Percentiles rank a stretch among this genome's conserved stretches.
Evolutionary conservation across 495 filamentous ascomycete species (phyloP).

Genomic region (Penicillium cinerascens): DNA sequence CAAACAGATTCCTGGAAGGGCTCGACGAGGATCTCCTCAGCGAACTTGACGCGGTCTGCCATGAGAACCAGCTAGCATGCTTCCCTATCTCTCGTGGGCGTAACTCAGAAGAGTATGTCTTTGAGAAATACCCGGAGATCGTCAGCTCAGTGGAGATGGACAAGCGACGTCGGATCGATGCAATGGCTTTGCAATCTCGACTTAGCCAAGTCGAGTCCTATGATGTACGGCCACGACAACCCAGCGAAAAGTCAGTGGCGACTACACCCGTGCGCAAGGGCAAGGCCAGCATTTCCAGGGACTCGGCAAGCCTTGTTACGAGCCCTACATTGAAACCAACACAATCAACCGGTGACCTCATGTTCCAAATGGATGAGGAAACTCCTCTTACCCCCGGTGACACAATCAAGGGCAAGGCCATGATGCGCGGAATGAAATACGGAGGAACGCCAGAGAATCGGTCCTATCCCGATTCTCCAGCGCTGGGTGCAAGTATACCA

Average conservation of each 20-base stretch:
- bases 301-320: constrained; percentile 38
- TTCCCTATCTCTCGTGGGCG: constrained; percentile 73
- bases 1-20: constrained; percentile 78
- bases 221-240: constrained; percentile 38
- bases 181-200: constrained; percentile 54
- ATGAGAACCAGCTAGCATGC: constrained; percentile 73
- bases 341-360: constrained; percentile 67
- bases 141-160: constrained; percentile 50
- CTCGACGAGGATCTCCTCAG: constrained; percentile 79
- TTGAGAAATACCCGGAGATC: constrained; percentile 68
- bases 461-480: constrained; percentile 28
- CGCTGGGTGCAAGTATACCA: constrained; percentile 27
- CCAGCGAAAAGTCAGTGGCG: constrained; percentile 46
- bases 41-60: constrained; percentile 74
- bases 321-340: constrained; percentile 63
- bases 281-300: constrained; percentile 44
- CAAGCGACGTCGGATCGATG: constrained; percentile 55
- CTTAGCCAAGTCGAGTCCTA: constrained; percentile 58
- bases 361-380: constrained; percentile 96
- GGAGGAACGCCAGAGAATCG: constrained; percentile 12
- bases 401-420: constrained; percentile 30
- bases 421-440: constrained; percentile 20
- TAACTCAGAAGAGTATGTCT: constrained; percentile 63
- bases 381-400: constrained; percentile 28
- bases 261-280: constrained; percentile 55